Percentiles rank a stretch among this genome's conserved stretches.
phyloP scores from a whole-genome alignment of 768 basidiomycete species.

The Rhodotorula taiwanensis region DNA sequence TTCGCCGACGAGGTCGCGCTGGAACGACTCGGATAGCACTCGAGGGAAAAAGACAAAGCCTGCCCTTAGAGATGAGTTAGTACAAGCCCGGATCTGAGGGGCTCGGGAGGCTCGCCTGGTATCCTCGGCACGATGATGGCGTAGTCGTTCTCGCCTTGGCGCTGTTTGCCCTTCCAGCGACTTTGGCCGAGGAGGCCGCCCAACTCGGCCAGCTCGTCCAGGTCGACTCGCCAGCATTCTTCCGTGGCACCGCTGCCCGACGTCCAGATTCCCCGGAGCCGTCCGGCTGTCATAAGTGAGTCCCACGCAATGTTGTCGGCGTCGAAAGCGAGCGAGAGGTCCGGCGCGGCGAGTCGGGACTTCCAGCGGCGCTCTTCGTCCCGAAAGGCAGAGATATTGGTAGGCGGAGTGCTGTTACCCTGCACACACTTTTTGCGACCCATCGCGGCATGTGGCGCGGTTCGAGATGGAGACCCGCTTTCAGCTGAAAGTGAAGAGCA shows the following conservation, averaged over 20 bases:
- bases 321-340: constrained; percentile 24
- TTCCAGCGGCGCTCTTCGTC: constrained; percentile 29
- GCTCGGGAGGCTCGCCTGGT: constrained; percentile 14
- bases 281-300: neutral
- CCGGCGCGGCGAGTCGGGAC: neutral
- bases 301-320: constrained; percentile 8
- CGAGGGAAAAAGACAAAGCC: constrained; percentile 79
- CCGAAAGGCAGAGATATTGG: constrained; percentile 16
- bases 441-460: neutral
- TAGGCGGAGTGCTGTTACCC: neutral
- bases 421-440: constrained; percentile 5
- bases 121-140: constrained; percentile 24
- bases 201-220: constrained; percentile 11
- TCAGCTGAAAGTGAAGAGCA: neutral
- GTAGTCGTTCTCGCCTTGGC: constrained; percentile 12
- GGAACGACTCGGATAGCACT: constrained; percentile 58
- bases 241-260: neutral
- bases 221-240: constrained; percentile 14
- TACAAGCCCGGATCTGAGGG: neutral
- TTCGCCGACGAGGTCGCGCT: constrained; percentile 64
- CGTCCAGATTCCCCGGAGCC: neutral
- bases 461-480: neutral
- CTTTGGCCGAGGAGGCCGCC: constrained; percentile 18
- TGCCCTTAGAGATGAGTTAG: constrained; percentile 42
- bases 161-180: constrained; percentile 31